phyloP scores from a whole-genome alignment of 2,329 filamentous ascomycete species.

The Microdochium trichocladiopsis region DNA sequence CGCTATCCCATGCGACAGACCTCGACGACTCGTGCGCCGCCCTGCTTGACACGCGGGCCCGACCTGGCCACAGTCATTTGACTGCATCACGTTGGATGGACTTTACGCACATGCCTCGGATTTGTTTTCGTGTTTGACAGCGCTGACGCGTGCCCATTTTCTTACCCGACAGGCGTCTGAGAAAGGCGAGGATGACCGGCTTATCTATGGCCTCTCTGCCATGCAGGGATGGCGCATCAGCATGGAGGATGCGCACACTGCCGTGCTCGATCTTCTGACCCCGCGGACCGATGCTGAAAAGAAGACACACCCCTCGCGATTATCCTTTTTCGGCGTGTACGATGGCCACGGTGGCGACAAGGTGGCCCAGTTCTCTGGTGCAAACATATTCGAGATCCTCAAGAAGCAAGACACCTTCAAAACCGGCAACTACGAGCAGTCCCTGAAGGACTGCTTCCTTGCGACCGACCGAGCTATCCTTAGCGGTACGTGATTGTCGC shows the following conservation, averaged over 20 bases:
- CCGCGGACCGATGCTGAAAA: conserved; percentile 46
- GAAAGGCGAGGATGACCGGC: conserved; percentile 84
- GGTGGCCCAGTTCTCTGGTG: conserved; percentile 86
- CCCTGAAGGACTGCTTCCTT: conserved; percentile 93
- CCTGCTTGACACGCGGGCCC: too few relatives aligned
- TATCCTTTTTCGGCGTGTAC: conserved; percentile 97
- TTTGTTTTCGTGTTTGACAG: not conserved
- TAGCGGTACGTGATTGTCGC: conserved; percentile 59
- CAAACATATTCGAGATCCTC: conserved; percentile 90
- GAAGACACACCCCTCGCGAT: conserved; percentile 59
- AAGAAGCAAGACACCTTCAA: conserved; percentile 93
- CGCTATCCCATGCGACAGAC: not conserved
- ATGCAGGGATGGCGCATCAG: conserved; percentile 99
- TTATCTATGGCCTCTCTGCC: conserved; percentile 89
- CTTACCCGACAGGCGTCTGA: conserved; percentile 62
- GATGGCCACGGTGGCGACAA: conserved; percentile 97
- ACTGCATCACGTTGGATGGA: not conserved
- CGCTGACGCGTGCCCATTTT: conserved; percentile 15
- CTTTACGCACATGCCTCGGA: not conserved
- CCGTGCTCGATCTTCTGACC: conserved; percentile 78
- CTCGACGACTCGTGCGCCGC: not conserved
- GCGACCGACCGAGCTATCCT: conserved; percentile 94
- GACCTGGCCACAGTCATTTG: too few relatives aligned
- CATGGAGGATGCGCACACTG: conserved; percentile 96
- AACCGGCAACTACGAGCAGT: conserved; percentile 85